Evolutionary conservation across 148 eudicot species (phyloP).

Genomic region (Rheum nobile): DNA sequence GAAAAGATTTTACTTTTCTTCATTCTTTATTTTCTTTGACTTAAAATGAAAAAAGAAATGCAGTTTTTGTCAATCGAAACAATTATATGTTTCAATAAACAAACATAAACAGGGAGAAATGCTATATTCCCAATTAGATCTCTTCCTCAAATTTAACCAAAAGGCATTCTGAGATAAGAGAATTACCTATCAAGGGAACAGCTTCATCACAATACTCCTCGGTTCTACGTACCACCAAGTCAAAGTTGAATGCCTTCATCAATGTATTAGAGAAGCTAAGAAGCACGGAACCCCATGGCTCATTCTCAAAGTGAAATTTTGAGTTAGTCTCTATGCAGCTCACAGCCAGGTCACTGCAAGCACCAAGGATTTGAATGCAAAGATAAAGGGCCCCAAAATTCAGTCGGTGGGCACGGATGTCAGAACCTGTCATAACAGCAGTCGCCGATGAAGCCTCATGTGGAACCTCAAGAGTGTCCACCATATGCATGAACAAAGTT

Average conservation of each 20-base stretch:
- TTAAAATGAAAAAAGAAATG: no score
- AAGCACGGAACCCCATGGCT: conserved; percentile 56
- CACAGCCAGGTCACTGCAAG: conserved; percentile 57
- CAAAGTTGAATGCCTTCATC: conserved; percentile 26
- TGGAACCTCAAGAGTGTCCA: conserved; percentile 38
- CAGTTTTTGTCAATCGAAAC: no score
- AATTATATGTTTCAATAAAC: background rate
- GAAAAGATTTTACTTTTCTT: background rate
- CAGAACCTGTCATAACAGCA: conserved; percentile 15
- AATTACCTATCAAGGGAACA: conserved; percentile 45
- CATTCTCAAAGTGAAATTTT: conserved; percentile 20
- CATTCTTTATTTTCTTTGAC: background rate
- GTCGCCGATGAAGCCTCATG: conserved; percentile 15
- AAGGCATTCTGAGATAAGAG: background rate
- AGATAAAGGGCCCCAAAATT: conserved; percentile 55
- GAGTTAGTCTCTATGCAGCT: conserved; percentile 19
- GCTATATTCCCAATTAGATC: background rate
- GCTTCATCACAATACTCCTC: conserved; percentile 22
- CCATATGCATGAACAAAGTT: conserved; percentile 37
- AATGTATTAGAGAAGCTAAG: conserved; percentile 30
- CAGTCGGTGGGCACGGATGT: conserved; percentile 17
- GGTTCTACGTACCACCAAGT: conserved; percentile 23
- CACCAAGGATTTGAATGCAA: conserved; percentile 61
- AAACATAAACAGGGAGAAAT: background rate
- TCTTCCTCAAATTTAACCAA: background rate